A percentile compares a stretch with the other conserved stretches of the same genome.
Evolutionary conservation across 73 alveolate species (phyloP).

Genomic region (Tetrahymena elliotti): DNA sequence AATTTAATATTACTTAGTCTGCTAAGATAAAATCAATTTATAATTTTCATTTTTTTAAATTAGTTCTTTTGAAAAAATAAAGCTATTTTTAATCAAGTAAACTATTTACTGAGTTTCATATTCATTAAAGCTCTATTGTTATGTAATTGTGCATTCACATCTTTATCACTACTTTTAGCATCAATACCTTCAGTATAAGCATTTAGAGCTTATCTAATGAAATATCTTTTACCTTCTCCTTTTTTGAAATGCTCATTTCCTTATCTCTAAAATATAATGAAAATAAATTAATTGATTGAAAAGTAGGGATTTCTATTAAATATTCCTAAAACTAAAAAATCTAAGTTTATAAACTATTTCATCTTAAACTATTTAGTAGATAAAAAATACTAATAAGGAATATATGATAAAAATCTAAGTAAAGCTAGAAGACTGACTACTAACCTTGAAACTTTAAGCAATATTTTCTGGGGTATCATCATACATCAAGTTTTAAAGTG

Average conservation of each 20-base stretch:
- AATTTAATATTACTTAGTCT: neutral
- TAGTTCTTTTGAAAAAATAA: neutral
- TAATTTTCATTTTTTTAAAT: no score
- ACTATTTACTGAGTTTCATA: neutral
- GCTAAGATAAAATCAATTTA: no score
- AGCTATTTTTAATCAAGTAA: neutral
- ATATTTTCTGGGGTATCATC: slow-evolving; percentile 42
- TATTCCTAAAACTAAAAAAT: neutral
- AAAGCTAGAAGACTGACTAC: neutral
- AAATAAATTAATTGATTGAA: neutral
- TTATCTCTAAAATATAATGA: neutral
- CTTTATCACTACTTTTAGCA: slow-evolving; percentile 3
- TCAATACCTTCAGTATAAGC: neutral
- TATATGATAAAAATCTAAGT: no score
- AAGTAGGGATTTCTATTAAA: neutral
- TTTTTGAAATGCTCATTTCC: neutral
- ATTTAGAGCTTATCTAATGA: neutral
- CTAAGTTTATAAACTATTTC: no score
- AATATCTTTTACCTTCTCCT: neutral
- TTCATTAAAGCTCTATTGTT: slow-evolving; percentile 30
- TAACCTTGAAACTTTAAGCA: slow-evolving; percentile 5
- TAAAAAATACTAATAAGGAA: neutral
- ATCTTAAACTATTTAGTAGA: no score
- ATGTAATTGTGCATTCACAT: slow-evolving; percentile 16
- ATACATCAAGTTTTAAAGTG: slow-evolving; percentile 17